These are phyloP conservation scores for Botrytis tulipae DNA, from an alignment of 2,329 filamentous ascomycete genomes.

Conservation along the genomic window DNA sequence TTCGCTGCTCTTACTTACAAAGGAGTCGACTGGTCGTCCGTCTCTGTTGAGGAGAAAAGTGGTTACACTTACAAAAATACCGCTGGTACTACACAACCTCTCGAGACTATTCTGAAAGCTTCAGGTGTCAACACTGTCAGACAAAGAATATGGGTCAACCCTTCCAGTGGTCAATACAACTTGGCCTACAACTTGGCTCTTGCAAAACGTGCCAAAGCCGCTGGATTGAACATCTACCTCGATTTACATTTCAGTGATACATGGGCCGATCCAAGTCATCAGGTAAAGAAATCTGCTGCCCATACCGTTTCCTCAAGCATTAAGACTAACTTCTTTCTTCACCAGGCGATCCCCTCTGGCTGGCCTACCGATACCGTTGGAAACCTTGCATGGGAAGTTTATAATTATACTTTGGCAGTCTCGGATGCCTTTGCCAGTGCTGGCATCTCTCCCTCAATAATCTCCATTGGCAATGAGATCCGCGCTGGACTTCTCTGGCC, in stretches of 20 bases:
- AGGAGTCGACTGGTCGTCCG: conserved; percentile 70
- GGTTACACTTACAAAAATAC: conserved; percentile 60
- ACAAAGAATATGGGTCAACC: conserved; percentile 71
- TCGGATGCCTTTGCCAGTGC: conserved; percentile 59
- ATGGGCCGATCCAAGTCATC: conserved; percentile 67
- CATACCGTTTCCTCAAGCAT: neutral
- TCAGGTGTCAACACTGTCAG: conserved; percentile 68
- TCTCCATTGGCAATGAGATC: conserved; percentile 75
- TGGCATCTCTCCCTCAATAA: conserved; percentile 56
- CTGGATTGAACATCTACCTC: conserved; percentile 56
- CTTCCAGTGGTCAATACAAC: conserved; percentile 62
- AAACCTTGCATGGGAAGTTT: conserved; percentile 58
- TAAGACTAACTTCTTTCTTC: conserved; percentile 3
- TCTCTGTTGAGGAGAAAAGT: conserved; percentile 59
- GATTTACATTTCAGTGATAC: conserved; percentile 68
- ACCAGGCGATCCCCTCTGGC: conserved; percentile 53
- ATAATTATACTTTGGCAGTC: conserved; percentile 66
- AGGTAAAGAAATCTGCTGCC: conserved; percentile 41
- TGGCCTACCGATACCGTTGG: conserved; percentile 60
- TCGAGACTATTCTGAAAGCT: conserved; percentile 61
- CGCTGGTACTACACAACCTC: conserved; percentile 50
- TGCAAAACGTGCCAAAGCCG: conserved; percentile 62
- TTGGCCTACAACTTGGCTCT: conserved; percentile 68
- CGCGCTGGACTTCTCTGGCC: conserved; percentile 65
- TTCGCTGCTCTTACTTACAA: conserved; percentile 54